These are phyloP conservation scores for Floccularia luteovirens DNA, from an alignment of 768 basidiomycete genomes.

Conservation along the genomic window DNA sequence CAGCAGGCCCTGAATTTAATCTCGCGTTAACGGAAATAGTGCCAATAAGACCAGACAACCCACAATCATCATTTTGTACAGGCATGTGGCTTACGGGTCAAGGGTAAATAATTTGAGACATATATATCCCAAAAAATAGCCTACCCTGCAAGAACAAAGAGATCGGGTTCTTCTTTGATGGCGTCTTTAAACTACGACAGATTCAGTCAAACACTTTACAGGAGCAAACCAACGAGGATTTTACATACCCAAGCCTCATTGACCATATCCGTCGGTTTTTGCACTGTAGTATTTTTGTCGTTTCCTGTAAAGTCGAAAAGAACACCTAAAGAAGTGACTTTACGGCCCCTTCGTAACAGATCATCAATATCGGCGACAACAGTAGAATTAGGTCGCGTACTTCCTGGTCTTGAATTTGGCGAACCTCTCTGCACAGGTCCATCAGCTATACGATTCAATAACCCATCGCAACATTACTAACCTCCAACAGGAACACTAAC, in stretches of 20 bases:
- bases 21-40: not conserved
- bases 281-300: slow-evolving; percentile 65
- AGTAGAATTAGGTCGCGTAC: slow-evolving; percentile 27
- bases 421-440: slow-evolving; percentile 35
- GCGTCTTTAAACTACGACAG: slow-evolving; percentile 59
- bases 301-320: slow-evolving; percentile 73
- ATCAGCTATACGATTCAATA: not conserved
- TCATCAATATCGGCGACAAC: not conserved
- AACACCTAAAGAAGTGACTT: slow-evolving; percentile 75
- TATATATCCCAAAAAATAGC: slow-evolving; percentile 7
- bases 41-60: slow-evolving; percentile 9
- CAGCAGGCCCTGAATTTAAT: slow-evolving; percentile 48
- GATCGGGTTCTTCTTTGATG: slow-evolving; percentile 73
- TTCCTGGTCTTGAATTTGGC: slow-evolving; percentile 68
- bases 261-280: slow-evolving; percentile 66
- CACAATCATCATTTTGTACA: slow-evolving; percentile 59
- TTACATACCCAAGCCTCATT: slow-evolving; percentile 64
- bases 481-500: slow-evolving; percentile 30
- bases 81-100: slow-evolving; percentile 68
- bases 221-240: not conserved
- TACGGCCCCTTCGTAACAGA: slow-evolving; percentile 43
- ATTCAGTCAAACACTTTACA: not conserved
- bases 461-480: slow-evolving; percentile 8
- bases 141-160: slow-evolving; percentile 70
- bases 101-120: slow-evolving; percentile 1